Conservation (phyloP, 495 filamentous ascomycete genomes). For the Tuber aestivum region DNA sequence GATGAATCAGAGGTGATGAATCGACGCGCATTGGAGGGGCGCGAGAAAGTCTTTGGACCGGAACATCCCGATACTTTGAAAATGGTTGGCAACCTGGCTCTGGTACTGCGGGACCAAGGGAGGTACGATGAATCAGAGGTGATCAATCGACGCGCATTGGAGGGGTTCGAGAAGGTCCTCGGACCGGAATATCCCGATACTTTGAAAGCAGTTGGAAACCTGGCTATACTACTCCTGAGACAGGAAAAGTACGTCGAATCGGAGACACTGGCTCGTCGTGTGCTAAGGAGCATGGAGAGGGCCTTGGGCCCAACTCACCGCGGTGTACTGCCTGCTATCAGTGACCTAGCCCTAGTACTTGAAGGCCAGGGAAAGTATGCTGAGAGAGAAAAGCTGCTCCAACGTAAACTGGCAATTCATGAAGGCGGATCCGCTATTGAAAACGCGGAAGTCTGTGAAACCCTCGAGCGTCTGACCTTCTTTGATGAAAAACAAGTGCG, state of each 20-base stretch:
- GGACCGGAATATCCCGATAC: too few species aligned
- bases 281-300: constrained; percentile 6
- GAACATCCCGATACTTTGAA: too few species aligned
- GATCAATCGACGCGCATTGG: constrained; percentile 1
- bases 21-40: too few species aligned
- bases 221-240: too few species aligned
- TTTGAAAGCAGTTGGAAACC: too few species aligned
- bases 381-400: constrained; percentile 30
- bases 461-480: neutral
- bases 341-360: constrained; percentile 16
- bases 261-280: neutral
- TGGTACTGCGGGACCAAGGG: too few species aligned
- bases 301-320: constrained; percentile 11
- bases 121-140: too few species aligned
- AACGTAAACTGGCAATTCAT: constrained; percentile 13
- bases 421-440: constrained; percentile 4
- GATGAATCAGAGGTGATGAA: too few species aligned
- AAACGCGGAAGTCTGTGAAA: neutral
- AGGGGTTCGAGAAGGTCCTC: neutral
- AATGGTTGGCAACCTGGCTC: too few species aligned
- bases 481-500: neutral
- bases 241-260: too few species aligned
- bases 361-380: constrained; percentile 27
- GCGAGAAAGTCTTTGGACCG: too few species aligned
- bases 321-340: neutral